phyloP scores from a whole-genome alignment of 164 flowering plant species.

The Piper longum region DNA sequence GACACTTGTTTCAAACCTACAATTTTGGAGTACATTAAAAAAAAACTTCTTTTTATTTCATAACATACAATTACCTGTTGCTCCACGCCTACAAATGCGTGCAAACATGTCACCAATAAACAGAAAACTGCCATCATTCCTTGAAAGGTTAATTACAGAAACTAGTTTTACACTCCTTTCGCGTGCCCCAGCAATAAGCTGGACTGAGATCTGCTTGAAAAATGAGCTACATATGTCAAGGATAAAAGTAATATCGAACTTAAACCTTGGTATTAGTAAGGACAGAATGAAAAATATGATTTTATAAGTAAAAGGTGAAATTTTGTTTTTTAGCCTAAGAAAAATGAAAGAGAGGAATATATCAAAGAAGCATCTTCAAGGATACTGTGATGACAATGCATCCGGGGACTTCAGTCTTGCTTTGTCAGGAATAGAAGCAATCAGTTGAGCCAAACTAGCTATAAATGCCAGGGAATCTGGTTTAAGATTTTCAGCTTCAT shows the following conservation, averaged over 20 bases:
- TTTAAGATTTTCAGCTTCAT: constrained; percentile 14
- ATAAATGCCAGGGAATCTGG: constrained; percentile 14
- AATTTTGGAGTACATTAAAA: not conserved
- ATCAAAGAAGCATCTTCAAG: constrained; percentile 15
- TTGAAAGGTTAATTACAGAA: constrained; percentile 4
- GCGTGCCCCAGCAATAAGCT: constrained; percentile 54
- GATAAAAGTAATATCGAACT: constrained; percentile 7
- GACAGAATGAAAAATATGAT: not conserved
- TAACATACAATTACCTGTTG: constrained; percentile 37
- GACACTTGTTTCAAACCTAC: not conserved
- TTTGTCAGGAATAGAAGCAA: constrained; percentile 88
- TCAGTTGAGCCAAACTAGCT: constrained; percentile 54
- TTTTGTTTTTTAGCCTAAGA: not conserved
- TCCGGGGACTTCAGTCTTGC: constrained; percentile 39
- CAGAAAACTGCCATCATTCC: constrained; percentile 25
- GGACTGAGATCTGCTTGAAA: constrained; percentile 53
- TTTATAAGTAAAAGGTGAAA: not conserved
- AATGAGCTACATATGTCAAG: constrained; percentile 50
- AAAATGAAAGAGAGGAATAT: not conserved
- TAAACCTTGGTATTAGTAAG: not conserved
- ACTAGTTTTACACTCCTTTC: constrained; percentile 19
- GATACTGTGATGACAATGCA: constrained; percentile 86
- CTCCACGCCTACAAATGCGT: constrained; percentile 90
- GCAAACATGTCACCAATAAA: constrained; percentile 73
- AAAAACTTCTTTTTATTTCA: not conserved